These are phyloP conservation scores for Capronia coronata DNA, from an alignment of 2,329 filamentous ascomycete genomes.

Conservation along the genomic window DNA sequence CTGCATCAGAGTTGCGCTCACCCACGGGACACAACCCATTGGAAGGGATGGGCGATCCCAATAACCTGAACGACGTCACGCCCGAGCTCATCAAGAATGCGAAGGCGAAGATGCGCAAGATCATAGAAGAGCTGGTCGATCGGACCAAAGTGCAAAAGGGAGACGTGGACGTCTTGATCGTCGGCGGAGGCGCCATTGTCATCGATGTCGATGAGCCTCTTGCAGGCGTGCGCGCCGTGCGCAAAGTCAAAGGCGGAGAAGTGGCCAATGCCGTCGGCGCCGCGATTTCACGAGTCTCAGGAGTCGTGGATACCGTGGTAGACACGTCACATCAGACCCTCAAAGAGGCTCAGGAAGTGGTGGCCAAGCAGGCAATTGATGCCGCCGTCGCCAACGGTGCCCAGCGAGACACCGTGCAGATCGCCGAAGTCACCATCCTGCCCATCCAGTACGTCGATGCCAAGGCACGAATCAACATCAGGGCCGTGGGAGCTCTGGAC, in stretches of 20 bases:
- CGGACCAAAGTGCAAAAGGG: slow-evolving; percentile 57
- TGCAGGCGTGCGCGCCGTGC: slow-evolving; percentile 50
- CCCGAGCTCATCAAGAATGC: slow-evolving; percentile 33
- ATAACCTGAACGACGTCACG: slow-evolving; percentile 11
- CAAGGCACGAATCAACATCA: slow-evolving; percentile 29
- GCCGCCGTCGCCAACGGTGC: slow-evolving; percentile 32
- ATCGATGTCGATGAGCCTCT: slow-evolving; percentile 45
- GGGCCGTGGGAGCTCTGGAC: slow-evolving; percentile 32
- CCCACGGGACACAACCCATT: background rate
- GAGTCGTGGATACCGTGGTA: slow-evolving; percentile 14
- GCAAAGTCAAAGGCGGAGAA: slow-evolving; percentile 52
- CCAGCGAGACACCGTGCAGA: slow-evolving; percentile 33
- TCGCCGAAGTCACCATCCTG: slow-evolving; percentile 36
- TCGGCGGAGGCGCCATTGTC: slow-evolving; percentile 58
- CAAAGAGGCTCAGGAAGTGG: slow-evolving; percentile 11
- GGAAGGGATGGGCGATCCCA: background rate
- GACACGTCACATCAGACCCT: slow-evolving; percentile 12
- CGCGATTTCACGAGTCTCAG: slow-evolving; percentile 53
- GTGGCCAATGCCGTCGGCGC: slow-evolving; percentile 62
- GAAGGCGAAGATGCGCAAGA: slow-evolving; percentile 41
- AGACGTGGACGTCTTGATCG: slow-evolving; percentile 55
- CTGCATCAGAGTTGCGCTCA: slow-evolving; percentile 30
- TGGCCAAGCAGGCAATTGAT: slow-evolving; percentile 28
- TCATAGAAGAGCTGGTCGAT: slow-evolving; percentile 53
- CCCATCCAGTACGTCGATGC: slow-evolving; percentile 35